phyloP scores from a whole-genome alignment of 768 basidiomycete species.

The Porpolomopsis calyptriformis region DNA sequence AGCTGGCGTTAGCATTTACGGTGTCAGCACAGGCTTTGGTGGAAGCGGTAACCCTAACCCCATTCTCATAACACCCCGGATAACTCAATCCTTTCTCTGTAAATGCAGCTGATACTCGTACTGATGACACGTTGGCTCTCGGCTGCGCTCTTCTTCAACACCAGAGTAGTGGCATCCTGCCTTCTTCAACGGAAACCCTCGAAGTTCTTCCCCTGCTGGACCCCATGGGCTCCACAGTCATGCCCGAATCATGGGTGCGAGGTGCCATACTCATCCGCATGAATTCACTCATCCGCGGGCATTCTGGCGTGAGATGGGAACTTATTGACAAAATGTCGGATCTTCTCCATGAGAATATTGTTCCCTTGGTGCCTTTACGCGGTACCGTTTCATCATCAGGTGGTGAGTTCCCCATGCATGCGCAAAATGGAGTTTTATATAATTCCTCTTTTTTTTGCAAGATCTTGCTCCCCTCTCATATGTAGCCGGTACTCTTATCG shows the following conservation, averaged over 20 bases:
- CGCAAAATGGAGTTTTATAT: not conserved
- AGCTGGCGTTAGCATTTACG: slow-evolving; percentile 64
- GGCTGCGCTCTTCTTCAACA: slow-evolving; percentile 64
- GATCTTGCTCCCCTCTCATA: slow-evolving; percentile 40
- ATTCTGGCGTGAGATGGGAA: slow-evolving; percentile 71
- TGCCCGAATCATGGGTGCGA: slow-evolving; percentile 85
- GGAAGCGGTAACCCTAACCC: slow-evolving; percentile 43
- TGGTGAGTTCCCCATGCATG: slow-evolving; percentile 28
- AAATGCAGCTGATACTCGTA: slow-evolving; percentile 58
- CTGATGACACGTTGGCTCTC: slow-evolving; percentile 49
- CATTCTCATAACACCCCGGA: slow-evolving; percentile 25
- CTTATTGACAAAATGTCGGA: slow-evolving; percentile 61
- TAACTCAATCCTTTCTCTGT: slow-evolving; percentile 2
- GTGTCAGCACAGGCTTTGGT: slow-evolving; percentile 76
- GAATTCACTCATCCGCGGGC: slow-evolving; percentile 74
- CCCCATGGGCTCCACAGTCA: slow-evolving; percentile 51
- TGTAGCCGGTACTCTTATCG: slow-evolving; percentile 59
- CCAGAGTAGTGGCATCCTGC: slow-evolving; percentile 59
- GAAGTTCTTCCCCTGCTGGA: slow-evolving; percentile 56
- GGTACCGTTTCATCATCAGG: slow-evolving; percentile 73
- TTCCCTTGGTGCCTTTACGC: slow-evolving; percentile 68
- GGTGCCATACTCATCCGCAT: slow-evolving; percentile 71
- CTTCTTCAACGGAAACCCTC: slow-evolving; percentile 38
- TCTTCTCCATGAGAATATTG: slow-evolving; percentile 53
- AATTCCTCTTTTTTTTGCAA: slow-evolving; percentile 3